Conservation (phyloP, 108 stramenopile genomes). For the Nitzschia inconspicua region DNA sequence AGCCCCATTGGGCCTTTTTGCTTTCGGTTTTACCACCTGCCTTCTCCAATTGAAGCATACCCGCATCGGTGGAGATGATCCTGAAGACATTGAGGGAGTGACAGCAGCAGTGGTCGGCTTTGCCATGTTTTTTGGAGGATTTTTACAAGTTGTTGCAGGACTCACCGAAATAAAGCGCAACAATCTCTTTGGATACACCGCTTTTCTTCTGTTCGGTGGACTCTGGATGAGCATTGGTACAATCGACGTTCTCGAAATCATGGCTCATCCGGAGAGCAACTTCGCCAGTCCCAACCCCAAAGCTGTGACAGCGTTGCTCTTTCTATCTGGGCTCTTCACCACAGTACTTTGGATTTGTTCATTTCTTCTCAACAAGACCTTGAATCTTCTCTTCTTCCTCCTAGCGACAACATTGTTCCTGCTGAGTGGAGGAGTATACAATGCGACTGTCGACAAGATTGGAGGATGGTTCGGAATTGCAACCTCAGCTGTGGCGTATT, state of each 20-base stretch:
- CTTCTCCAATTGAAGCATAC: slow-evolving; percentile 40
- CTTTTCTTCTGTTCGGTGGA: slow-evolving; percentile 38
- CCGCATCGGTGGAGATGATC: slow-evolving; percentile 15
- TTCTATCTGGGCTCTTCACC: slow-evolving; percentile 24
- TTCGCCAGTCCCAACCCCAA: slow-evolving; percentile 18
- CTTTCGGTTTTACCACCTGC: slow-evolving; percentile 42
- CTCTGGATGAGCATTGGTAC: slow-evolving; percentile 42
- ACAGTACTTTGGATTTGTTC: slow-evolving; percentile 34
- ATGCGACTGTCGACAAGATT: slow-evolving; percentile 25
- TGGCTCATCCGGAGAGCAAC: slow-evolving; percentile 12
- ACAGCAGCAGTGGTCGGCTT: slow-evolving; percentile 26
- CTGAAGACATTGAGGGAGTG: slow-evolving; percentile 22
- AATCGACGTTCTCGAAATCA: slow-evolving; percentile 21
- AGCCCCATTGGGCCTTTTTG: slow-evolving; percentile 41
- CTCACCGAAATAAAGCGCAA: slow-evolving; percentile 32
- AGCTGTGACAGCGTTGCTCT: slow-evolving; percentile 30
- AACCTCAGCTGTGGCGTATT: slow-evolving; percentile 32
- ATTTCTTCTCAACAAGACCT: slow-evolving; percentile 29
- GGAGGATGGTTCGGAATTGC: slow-evolving; percentile 29
- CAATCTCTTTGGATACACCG: slow-evolving; percentile 43
- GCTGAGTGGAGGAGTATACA: slow-evolving; percentile 17
- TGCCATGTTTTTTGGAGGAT: slow-evolving; percentile 44
- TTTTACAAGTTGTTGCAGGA: slow-evolving; percentile 40
- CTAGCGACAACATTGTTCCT: slow-evolving; percentile 23
- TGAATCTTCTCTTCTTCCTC: slow-evolving; percentile 25